Percentiles rank a stretch among this genome's conserved stretches.
Conservation (phyloP, 805 yeast genomes). For the Torulaspora delbrueckii region DNA sequence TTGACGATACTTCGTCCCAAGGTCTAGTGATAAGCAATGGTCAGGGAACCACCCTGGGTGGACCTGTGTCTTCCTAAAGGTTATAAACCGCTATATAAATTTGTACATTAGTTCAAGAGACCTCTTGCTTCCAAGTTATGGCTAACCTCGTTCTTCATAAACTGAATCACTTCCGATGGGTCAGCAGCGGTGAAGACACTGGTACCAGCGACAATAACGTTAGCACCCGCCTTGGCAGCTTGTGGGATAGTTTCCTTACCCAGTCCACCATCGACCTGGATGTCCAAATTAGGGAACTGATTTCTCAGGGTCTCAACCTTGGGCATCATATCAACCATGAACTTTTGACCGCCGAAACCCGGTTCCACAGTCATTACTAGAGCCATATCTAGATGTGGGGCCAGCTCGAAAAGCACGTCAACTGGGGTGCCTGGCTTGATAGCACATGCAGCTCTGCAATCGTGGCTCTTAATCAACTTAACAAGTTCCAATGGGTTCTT, state of each 20-base stretch:
- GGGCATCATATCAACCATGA: conserved; percentile 95
- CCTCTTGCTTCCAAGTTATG: conserved; percentile 45
- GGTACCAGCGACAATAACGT: conserved; percentile 96
- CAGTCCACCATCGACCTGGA: conserved; percentile 96
- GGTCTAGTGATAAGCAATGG: conserved; percentile 47
- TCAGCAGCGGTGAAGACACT: conserved; percentile 81
- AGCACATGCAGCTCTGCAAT: conserved; percentile 94
- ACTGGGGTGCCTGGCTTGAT: conserved; percentile 90
- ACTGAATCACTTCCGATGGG: conserved; percentile 69
- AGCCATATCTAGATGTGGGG: conserved; percentile 84
- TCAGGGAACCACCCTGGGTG: conserved; percentile 82
- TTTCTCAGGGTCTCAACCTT: conserved; percentile 75
- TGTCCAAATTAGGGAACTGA: conserved; percentile 71
- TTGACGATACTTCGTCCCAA: conserved; percentile 51
- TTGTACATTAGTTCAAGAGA: conserved; percentile 20
- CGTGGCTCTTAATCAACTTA: conserved; percentile 65
- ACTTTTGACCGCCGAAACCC: conserved; percentile 97
- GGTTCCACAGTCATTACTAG: conserved; percentile 98
- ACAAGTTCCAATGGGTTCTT: conserved; percentile 70
- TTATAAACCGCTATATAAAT: conserved; percentile 9
- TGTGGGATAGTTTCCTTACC: conserved; percentile 77
- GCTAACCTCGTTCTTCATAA: conserved; percentile 60
- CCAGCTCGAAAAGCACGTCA: conserved; percentile 71
- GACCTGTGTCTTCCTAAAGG: conserved; percentile 49
- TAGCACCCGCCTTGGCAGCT: conserved; percentile 97